phyloP scores from a whole-genome alignment of 2,329 filamentous ascomycete species.

The Aspergillus melleus region DNA sequence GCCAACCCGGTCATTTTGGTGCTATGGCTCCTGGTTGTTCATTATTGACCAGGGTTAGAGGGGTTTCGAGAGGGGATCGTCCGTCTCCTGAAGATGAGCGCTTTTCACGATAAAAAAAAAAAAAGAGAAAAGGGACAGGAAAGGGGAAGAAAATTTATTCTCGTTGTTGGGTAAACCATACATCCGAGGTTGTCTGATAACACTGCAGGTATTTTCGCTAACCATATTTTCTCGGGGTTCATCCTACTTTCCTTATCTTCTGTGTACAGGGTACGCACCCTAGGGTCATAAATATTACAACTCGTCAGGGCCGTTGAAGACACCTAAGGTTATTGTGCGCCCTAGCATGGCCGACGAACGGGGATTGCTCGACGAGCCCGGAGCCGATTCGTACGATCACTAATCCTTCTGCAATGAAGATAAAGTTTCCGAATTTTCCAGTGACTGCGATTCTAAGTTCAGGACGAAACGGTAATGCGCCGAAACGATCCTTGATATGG shows the following conservation, averaged over 20 bases:
- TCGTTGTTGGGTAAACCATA: not conserved
- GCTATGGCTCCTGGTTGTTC: not conserved
- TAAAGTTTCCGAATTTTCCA: not conserved
- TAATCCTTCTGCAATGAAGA: not conserved
- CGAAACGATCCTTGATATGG: slow-evolving; percentile 10
- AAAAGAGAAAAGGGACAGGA: not conserved
- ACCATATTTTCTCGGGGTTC: not conserved
- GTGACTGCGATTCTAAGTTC: not conserved
- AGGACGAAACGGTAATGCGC: not conserved
- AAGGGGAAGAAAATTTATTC: not conserved
- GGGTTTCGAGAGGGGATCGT: not conserved
- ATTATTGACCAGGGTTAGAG: not conserved
- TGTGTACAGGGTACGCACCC: not conserved
- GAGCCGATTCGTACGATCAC: too few species aligned
- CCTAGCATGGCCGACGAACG: not conserved
- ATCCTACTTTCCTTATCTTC: not conserved
- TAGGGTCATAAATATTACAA: not conserved
- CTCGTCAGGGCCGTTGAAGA: not conserved
- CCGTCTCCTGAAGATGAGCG: not conserved
- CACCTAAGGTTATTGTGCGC: not conserved
- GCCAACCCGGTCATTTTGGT: not conserved
- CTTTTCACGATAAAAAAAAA: not conserved
- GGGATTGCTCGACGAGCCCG: not conserved
- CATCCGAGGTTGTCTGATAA: too few species aligned
- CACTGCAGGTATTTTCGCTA: too few species aligned